Base-by-base conservation (phyloP, 495 filamentous ascomycete species). In the Chaetomium cochliodes region DNA sequence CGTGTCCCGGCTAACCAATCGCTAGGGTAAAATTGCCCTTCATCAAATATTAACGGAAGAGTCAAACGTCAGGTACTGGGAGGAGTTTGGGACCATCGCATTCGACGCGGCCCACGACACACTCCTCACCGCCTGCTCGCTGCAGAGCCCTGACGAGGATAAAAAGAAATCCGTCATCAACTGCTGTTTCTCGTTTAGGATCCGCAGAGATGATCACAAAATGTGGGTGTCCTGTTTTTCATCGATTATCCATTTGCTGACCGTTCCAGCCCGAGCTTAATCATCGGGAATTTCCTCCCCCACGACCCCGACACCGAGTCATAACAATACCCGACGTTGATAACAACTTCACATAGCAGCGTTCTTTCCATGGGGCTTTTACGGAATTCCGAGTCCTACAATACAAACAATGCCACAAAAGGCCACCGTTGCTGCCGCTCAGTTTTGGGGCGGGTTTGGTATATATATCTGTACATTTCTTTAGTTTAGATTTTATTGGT, bases 111-210 rank as follows among this genome's bases (percentile, higher is more conserved):
- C 85, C n/a, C 94, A 98, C 76, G 97, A 98, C 76, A 93, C 93
- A 16, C 93, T 99, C 80, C 81, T 98, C 67, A 98, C 96, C 33
- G 92, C 89, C 69, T 99, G 94, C 70, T 88, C 90, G 16, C 79
- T 99, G 68, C 96, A 96, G 75, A 93, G 87, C 69, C 94, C 92
- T 13, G 85, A 90, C 65, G 84, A n/a, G n/a, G n/a, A 88, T 33
- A 86, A 84, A 65, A 86, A 86, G 18, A 83, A 86, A 56, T 82
- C 88, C 25, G 90, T 97, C 52, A 88, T 97, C 52, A 88, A 87
- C 66, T 99, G 94, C 76, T 98, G 96, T 72, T 99, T 99, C 73
- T 97, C 94, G 0, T 97, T 99, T 70, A 93, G 93, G 49, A 96
- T 99, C 62, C 85, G 90, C 67, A 86, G 93, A 73, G 94, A 99